Conservation (phyloP, 1,284 basidiomycete species). For the Rhodotorula sp. region DNA sequence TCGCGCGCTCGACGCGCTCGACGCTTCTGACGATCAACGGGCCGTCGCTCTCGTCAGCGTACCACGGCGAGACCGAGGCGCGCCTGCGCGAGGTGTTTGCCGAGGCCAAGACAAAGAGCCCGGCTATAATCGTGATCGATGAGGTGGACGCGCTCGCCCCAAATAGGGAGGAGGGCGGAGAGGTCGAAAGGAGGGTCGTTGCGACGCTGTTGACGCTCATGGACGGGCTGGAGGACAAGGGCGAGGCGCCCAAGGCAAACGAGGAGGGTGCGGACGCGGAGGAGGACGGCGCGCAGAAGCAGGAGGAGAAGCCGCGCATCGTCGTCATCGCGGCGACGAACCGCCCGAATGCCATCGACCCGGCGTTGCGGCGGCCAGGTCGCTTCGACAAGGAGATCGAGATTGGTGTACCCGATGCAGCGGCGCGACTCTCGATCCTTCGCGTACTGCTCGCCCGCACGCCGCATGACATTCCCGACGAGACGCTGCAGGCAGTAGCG, state of each 20-base stretch:
- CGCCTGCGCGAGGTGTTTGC: constrained; percentile 85
- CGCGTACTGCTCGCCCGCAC: constrained; percentile 76
- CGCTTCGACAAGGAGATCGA: constrained; percentile 97
- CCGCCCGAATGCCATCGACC: constrained; percentile 94
- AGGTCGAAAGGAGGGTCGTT: constrained; percentile 94
- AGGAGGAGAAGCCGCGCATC: constrained; percentile 59
- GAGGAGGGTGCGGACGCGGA: constrained; percentile 54
- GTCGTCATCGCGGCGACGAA: constrained; percentile 98
- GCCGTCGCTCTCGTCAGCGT: constrained; percentile 89
- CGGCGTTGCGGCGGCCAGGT: constrained; percentile 88
- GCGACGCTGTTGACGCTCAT: constrained; percentile 92
- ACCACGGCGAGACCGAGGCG: constrained; percentile 94
- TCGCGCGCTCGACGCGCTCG: constrained; percentile 70
- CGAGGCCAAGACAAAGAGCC: constrained; percentile 75
- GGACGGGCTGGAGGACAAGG: constrained; percentile 79
- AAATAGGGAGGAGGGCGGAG: constrained; percentile 79
- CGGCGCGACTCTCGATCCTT: constrained; percentile 79
- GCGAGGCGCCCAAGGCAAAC: constrained; percentile 24
- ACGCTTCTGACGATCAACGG: constrained; percentile 85
- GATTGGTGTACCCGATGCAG: constrained; percentile 87
- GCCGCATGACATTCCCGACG: constrained; percentile 68
- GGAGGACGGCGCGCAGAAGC: constrained; percentile 47
- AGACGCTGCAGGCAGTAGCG: constrained; percentile 69
- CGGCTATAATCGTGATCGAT: constrained; percentile 85
- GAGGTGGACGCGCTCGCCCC: constrained; percentile 96